Base-by-base conservation (phyloP, 2,329 filamentous ascomycete genomes). In the Aspergillus jensenii region DNA sequence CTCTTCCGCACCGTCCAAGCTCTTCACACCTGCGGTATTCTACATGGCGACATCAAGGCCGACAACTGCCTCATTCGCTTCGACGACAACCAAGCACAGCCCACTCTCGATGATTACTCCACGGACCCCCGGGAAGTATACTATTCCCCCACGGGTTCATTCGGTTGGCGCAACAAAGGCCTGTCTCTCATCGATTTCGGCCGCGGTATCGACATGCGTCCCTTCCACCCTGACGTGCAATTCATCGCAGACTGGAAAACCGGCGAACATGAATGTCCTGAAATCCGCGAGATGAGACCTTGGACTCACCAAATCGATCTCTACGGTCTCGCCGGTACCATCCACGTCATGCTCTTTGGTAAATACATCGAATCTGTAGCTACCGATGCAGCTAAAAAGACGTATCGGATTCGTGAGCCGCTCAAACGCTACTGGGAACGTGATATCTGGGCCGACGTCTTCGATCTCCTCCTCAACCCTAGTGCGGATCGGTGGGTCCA, bases 231-330 rank as follows among this genome's bases (percentile, higher is more conserved):
- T 0, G 84, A 88, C 43, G 91, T 93, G 11, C 87, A 88, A 64
- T 99, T 99, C 79, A 86, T 98, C 59, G 95, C 93, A 0, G 95
- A 99, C 77, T 99, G 95, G 95, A 90, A 95, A 74, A 92, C 91
- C 0, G 86, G 85, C 15, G 84, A 89, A 23, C 88, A 91, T 52
- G 95, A 99, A 76, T 99, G 95, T 74, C 89, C 90, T 17, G 95
- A 99, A 80, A 96, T 98, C 85, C 89, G 93, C 47, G 93, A 99
- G 77, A 85, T 91, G 56, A 84, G 93, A 1, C 92, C 93, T 0
- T 99, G 95, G 95, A 98, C 93, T 1, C 97, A 92, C 80, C 95
- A 99, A 74, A 91, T 97, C 65, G 95, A 99, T 78, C 96, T 98
- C 68, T 91, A 96, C 74, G 95, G 95, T 12, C 82, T 97, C 0